Base-by-base conservation (phyloP, 2,329 filamentous ascomycete genomes). In the Mycocentrospora acerina region DNA sequence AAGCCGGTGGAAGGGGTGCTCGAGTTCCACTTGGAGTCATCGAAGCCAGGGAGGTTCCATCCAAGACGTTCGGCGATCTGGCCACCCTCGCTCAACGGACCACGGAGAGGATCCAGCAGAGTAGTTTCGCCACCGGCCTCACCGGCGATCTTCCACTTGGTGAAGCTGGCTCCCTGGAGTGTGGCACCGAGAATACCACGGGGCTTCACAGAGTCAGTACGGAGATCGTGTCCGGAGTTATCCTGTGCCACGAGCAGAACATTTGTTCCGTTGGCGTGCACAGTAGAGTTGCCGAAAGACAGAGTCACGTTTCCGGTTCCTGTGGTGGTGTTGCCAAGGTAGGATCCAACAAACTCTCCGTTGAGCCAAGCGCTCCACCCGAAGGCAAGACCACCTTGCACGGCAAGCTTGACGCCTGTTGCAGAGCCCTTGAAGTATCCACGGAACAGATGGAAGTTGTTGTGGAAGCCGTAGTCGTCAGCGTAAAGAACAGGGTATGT, bases 301-400 rank as follows among this genome's bases (percentile, higher is more conserved):
- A 82, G 68, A 0, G 71, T 69, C 3, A 66, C 52, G 2, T 64
- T 67, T 3, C 68, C 64, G 3, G 58, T 49, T 2, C 54, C 52
- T 7, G 55, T 30, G 4, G 70, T 70, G 0, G 72, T 72, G 34
- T 71, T 67, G 0, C 80, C 80, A 4, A 79, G 67, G 59, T 71
- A 77, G 0, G 79, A 80, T 14, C 78, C 78, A 6, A 83, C 58
- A 56, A 77, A 78, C 5, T 71, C 55, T 7, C 75, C 75, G 58
- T 83, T 83, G 1, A 83, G 60, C 71, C 74, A 82, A 15, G 73
- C 78, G 3, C 72, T 78, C 64, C 73, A 82, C 12, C 79, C 79
- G 28, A 79, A 79, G 2, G 77, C 77, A 18, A 68, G 64, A 16
- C 79, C 79, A 15, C 78, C 79, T 11, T 73, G 74, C 25, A 80